Percentiles rank a stretch among this genome's conserved stretches.
These are phyloP conservation scores for Dentipellis sp. DNA, from an alignment of 768 basidiomycete species.

Conservation along the genomic window DNA sequence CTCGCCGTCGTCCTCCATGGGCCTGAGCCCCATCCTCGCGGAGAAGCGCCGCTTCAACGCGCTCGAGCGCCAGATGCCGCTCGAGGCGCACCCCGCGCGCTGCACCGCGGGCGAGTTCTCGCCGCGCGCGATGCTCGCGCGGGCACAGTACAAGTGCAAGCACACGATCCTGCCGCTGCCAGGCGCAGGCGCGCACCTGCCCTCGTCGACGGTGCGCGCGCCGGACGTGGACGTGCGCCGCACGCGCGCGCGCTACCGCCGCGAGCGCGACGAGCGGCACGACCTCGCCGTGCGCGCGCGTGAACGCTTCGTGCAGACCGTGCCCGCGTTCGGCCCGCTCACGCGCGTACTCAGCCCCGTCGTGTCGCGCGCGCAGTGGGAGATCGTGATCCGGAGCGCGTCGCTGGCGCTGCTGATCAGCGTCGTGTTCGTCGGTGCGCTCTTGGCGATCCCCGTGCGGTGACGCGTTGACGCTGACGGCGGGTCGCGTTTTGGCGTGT, in stretches of 20 bases:
- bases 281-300: neutral
- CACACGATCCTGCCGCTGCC: neutral
- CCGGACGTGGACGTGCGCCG: neutral
- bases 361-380: constrained; percentile 77
- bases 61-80: neutral
- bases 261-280: constrained; percentile 6
- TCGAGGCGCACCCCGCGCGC: neutral
- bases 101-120: neutral
- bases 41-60: neutral
- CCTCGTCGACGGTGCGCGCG: neutral
- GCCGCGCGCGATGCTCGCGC: constrained; percentile 6
- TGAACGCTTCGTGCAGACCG: constrained; percentile 30
- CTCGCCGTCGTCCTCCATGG: neutral
- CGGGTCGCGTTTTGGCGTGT: neutral
- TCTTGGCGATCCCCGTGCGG: constrained; percentile 26
- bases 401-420: constrained; percentile 34
- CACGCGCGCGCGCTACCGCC: constrained; percentile 1
- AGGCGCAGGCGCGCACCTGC: neutral
- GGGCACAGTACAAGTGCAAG: constrained; percentile 10
- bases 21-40: neutral
- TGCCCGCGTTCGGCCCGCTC: constrained; percentile 68
- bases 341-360: constrained; percentile 62
- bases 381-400: constrained; percentile 61
- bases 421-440: constrained; percentile 19
- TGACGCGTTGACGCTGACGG: neutral